Conservation (phyloP, 1,139 yeast genomes). For the Pneumocystis canis region DNA sequence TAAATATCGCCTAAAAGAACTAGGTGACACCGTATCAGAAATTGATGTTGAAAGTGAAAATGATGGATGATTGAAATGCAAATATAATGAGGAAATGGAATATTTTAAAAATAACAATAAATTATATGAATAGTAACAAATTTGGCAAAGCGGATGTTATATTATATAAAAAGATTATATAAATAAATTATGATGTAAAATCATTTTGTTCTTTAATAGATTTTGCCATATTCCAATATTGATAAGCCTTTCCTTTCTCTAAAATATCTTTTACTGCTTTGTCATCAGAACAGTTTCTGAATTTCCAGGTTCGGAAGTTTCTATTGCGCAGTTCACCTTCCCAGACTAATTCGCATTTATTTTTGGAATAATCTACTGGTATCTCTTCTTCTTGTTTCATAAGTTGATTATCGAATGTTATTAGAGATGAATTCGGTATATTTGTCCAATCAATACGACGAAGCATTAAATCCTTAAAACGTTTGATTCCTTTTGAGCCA, state of each 20-base stretch:
- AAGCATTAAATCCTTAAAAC: constrained; percentile 47
- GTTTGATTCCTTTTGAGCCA: constrained; percentile 42
- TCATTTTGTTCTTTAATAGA: constrained; percentile 9
- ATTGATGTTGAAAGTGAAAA: constrained; percentile 7
- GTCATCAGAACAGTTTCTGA: constrained; percentile 36
- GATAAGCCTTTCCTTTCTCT: constrained; percentile 37
- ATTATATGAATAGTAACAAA: not conserved
- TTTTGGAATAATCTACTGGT: constrained; percentile 31
- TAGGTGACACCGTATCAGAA: constrained; percentile 11
- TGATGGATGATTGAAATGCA: not conserved
- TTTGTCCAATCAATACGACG: constrained; percentile 60
- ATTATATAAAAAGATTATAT: not conserved
- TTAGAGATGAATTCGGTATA: constrained; percentile 22
- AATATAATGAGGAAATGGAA: not conserved
- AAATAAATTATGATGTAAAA: not conserved
- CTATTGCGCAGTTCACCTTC: constrained; percentile 49
- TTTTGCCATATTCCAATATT: constrained; percentile 44
- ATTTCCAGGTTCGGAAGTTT: constrained; percentile 49
- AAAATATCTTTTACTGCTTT: constrained; percentile 42
- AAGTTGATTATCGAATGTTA: constrained; percentile 13
- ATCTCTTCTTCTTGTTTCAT: constrained; percentile 13
- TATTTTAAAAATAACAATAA: not conserved
- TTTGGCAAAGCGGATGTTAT: not conserved
- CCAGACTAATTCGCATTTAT: constrained; percentile 52
- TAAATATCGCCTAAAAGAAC: constrained; percentile 1